Percentiles rank a stretch among this genome's conserved stretches.
phyloP scores from a whole-genome alignment of 2,329 filamentous ascomycete genomes.

The Calonectria pteridis region DNA sequence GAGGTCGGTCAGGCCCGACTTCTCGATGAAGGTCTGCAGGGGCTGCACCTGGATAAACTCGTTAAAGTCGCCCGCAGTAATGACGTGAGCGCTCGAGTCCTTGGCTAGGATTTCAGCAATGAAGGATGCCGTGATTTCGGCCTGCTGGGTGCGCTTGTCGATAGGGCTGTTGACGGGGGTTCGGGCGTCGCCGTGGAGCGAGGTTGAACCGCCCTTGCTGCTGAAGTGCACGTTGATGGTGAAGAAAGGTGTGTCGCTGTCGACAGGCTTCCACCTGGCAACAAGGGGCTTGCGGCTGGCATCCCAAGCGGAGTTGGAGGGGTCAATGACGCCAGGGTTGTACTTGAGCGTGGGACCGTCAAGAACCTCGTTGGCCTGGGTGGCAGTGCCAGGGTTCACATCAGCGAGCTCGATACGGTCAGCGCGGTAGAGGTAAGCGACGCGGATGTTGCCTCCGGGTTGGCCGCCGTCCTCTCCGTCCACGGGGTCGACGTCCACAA shows the following conservation, averaged over 20 bases:
- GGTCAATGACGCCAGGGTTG: constrained; percentile 78
- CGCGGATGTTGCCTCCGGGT: constrained; percentile 79
- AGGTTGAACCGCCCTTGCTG: constrained; percentile 75
- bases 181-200: constrained; percentile 73
- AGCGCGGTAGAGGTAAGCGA: constrained; percentile 77
- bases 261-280: constrained; percentile 73
- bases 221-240: constrained; percentile 79
- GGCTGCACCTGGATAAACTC: constrained; percentile 76
- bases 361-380: constrained; percentile 69
- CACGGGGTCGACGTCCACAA: constrained; percentile 69
- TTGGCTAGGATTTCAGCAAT: constrained; percentile 67
- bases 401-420: constrained; percentile 70
- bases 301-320: constrained; percentile 69
- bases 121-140: constrained; percentile 69
- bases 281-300: constrained; percentile 75
- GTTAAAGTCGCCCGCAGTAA: constrained; percentile 78
- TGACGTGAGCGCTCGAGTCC: constrained; percentile 68
- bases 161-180: constrained; percentile 76
- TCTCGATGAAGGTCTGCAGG: constrained; percentile 63
- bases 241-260: constrained; percentile 69
- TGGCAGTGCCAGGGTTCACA: constrained; percentile 66
- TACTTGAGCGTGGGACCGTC: constrained; percentile 68
- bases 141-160: constrained; percentile 67
- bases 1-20: constrained; percentile 70
- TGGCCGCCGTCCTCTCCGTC: constrained; percentile 74